Base-by-base conservation (phyloP, 2,329 filamentous ascomycete genomes). In the Triangularia setosa region DNA sequence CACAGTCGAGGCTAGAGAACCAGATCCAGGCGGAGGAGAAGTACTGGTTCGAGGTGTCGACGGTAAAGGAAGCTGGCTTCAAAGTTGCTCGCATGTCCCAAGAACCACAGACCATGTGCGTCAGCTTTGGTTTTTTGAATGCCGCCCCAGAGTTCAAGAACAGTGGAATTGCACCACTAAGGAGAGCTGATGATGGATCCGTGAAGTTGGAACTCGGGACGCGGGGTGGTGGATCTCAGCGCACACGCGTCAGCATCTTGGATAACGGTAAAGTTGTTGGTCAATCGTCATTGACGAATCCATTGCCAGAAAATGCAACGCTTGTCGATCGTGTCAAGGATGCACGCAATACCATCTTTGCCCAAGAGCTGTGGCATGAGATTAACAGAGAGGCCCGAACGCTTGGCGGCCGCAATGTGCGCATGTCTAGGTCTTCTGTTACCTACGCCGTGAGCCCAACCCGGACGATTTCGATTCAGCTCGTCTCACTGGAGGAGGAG, bases 291-390 rank as follows among this genome's bases (percentile, higher is more conserved):
- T 73, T 82, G 9, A 84, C 84, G 3, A 79, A 81, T 52, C 81
- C 83, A 1, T 77, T 86, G 4, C 79, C 81, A 25, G 82, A 86
- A 35, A 83, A 89, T 40, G 81, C 83, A 2, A 80, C 84, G 1
- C 79, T 93, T 8, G 87, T 92, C 69, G 81, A 86, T 28, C 83
- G 88, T 9, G 90, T 96, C 30, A 84, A 89, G 18, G 86, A 91
- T 70, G 90, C 91, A 2, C 84, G 91, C 63, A 90, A 95, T 75
- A 92, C 90, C 58, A 82, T 94, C 21, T 93, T 91, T 71, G 87
- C 91, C 27, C 89, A 93, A 73, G 95, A 99, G 74, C 79, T 99
- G 1, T 97, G 93, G 84, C 88, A 96, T 70, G 95, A 99, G 76
- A 81, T 98, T 65, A 88, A 89, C 60, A 85, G 92, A 18, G 95